Base-by-base conservation (phyloP, 345 rosid species). In the Anastatica hierochuntica region DNA sequence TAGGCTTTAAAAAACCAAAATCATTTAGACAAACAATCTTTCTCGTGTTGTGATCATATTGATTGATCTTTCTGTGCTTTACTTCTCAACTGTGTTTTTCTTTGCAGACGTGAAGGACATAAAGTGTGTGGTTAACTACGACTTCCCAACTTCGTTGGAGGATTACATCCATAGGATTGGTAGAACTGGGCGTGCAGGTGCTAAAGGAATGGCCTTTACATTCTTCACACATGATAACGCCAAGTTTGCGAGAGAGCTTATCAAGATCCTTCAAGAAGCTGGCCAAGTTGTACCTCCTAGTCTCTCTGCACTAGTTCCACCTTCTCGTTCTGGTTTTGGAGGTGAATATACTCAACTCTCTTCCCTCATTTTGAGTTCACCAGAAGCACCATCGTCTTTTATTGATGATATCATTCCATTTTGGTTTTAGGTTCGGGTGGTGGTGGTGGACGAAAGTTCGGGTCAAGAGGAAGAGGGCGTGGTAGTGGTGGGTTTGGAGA, bases 91-190 rank as follows among this genome's bases (percentile, higher is more conserved):
- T 55, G 46, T 53, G 36, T 19, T 4, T 38, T 19, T 75, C 72
- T 35, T 49, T 81, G 77, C 76, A 92, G 98, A 92, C 81, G 98
- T 92, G 69, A 92, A 92, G 83, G 98, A 92, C 78, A 92, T 92
- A 64, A 92, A 92, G 56, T 92, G 95, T 70, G 98, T 92, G 67
- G 73, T 92, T 65, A 92, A 92, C 74, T 92, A 88, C 48, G 98
- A 92, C 73, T 92, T 92, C 68, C 98, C 98, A 20, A 58, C 92
- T 14, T 76, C 85, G 49, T 79, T 92, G 30, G 96, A 88, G 72
- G 98, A 88, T 69, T 92, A 92, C 65, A 74, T 92, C 45, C 98
- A 92, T 67, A 83, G 98, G 77, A 92, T 92, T 44, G 98, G 98
- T 16, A 68, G 98, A 59, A 92, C 98, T 2, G 98, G 98, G 41